Percentiles rank a stretch among this genome's conserved stretches.
Evolutionary conservation across 495 filamentous ascomycete species (phyloP).

Genomic region (Penicillium egyptiacum): DNA sequence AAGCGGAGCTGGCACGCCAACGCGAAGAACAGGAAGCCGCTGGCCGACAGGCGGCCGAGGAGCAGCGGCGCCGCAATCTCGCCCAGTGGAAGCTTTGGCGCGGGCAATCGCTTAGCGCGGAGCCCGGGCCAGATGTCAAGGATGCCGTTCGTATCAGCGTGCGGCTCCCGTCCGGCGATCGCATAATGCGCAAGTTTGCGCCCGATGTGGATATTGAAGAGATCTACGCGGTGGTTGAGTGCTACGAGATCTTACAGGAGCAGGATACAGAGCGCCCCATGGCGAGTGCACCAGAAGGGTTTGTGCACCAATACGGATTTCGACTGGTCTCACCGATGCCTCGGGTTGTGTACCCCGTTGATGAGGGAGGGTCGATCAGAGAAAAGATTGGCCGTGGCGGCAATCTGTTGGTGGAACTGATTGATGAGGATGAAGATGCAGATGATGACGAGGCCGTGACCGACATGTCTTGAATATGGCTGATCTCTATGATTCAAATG

Average conservation of each 20-base stretch:
- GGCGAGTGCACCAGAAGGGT: constrained; percentile 58
- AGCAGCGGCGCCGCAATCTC: constrained; percentile 55
- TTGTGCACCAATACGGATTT: constrained; percentile 78
- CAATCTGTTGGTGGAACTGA: constrained; percentile 82
- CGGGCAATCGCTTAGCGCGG: constrained; percentile 60
- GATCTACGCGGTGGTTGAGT: constrained; percentile 95
- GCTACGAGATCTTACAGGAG: constrained; percentile 64
- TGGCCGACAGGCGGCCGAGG: constrained; percentile 63
- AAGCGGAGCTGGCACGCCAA: constrained; percentile 68
- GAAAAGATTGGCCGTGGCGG: constrained; percentile 78
- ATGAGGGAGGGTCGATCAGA: constrained; percentile 60
- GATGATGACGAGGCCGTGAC: constrained; percentile 23
- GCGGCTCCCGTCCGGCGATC: constrained; percentile 68
- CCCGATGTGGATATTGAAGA: constrained; percentile 72
- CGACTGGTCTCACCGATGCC: constrained; percentile 81
- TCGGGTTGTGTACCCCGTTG: constrained; percentile 69
- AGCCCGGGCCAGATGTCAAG: constrained; percentile 64
- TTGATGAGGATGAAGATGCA: constrained; percentile 55
- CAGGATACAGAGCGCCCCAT: constrained; percentile 26
- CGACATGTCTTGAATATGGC: constrained; percentile 10
- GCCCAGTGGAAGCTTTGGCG: constrained; percentile 82
- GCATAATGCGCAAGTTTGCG: constrained; percentile 73
- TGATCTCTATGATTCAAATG: not conserved
- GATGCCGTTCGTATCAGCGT: constrained; percentile 79
- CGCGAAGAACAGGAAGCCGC: constrained; percentile 61